Base-by-base conservation (phyloP, 768 basidiomycete genomes). In the Trametes maxima region DNA sequence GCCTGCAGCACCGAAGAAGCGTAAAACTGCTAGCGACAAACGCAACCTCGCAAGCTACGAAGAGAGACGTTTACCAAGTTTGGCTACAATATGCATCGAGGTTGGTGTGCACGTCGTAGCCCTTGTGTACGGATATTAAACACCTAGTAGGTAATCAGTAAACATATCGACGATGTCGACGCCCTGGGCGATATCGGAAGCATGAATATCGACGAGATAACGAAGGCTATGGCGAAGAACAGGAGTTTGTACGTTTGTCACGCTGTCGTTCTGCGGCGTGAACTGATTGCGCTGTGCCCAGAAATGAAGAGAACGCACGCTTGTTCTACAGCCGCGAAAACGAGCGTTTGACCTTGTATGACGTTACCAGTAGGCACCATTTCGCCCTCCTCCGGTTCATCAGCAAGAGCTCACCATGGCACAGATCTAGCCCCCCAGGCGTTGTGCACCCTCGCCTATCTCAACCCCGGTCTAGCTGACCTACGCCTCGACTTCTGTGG, bases 401-500 rank as follows among this genome's bases (percentile, higher is more conserved):
- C 49, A 54, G 6, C 19, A 1, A 17, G 28, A n/a, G 2, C 57
- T 49, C 17, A 53, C 19, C 0, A 5, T 19, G 16, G 3, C 11
- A 8, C 33, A 96, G 94, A 87, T 40, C 81, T 99, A 28, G 72
- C 80, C 0, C 80, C 90, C 0, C 76, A 84, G 2, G 88, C 90
- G 3, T 80, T 95, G 45, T 77, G 78, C 40, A 83, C 90, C 0
- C 82, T 98, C 10, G 85, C 86, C 0, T 80, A 81, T 44, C 86
- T 97, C 52, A 98, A 95, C 71, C 92, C 94, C 0, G 92, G 90
- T 67, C 79, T 99, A 28, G 85, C 86, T 0, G 79, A 78, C 14
- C 82, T 99, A 11, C 84, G 88, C 0, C 86, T 99, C 17, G 89
- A 94, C 67, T 87, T 85, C 65, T 98, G 95, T 64, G 96, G 96